Evolutionary conservation across 208 protist genomes (phyloP).

Genomic region (Leptomonas pyrrhocoris): DNA sequence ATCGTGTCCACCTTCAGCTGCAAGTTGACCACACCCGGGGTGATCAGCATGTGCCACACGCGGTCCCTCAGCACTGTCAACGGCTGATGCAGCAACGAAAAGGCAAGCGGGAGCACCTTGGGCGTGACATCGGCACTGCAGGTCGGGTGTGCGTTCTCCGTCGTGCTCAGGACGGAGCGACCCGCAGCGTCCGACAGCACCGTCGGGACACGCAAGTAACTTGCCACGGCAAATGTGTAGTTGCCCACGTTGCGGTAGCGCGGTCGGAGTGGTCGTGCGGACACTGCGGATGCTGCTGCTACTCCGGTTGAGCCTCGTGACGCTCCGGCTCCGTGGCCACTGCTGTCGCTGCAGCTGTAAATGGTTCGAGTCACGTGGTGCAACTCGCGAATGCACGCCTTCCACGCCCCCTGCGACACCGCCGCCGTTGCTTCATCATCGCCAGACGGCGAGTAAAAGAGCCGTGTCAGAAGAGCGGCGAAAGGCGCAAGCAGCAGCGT

Average conservation of each 20-base stretch:
- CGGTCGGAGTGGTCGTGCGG: slow-evolving; percentile 7
- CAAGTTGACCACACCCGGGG: slow-evolving; percentile 14
- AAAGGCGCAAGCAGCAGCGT: slow-evolving; percentile 27
- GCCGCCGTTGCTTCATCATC: background rate
- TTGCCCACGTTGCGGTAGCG: slow-evolving; percentile 6
- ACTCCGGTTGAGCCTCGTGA: background rate
- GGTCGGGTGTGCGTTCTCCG: background rate
- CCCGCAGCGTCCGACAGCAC: background rate
- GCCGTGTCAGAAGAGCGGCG: slow-evolving; percentile 10
- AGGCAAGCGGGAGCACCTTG: slow-evolving; percentile 12
- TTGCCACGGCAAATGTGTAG: slow-evolving; percentile 1
- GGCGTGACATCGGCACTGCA: background rate
- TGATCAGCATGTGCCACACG: slow-evolving; percentile 32
- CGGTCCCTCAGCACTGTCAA: slow-evolving; percentile 42
- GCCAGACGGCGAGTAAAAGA: slow-evolving; percentile 11
- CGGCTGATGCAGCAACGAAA: slow-evolving; percentile 35
- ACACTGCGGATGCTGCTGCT: slow-evolving; percentile 23
- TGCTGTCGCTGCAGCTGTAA: background rate
- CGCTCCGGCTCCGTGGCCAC: background rate
- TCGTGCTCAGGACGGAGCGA: background rate
- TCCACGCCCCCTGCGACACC: slow-evolving; percentile 14
- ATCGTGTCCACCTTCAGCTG: slow-evolving; percentile 36
- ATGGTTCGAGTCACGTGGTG: slow-evolving; percentile 9
- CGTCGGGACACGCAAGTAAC: slow-evolving; percentile 2
- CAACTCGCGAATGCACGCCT: slow-evolving; percentile 21